These are phyloP conservation scores for Starmerella kuoi DNA, from an alignment of 805 yeast species.

Conservation along the genomic window DNA sequence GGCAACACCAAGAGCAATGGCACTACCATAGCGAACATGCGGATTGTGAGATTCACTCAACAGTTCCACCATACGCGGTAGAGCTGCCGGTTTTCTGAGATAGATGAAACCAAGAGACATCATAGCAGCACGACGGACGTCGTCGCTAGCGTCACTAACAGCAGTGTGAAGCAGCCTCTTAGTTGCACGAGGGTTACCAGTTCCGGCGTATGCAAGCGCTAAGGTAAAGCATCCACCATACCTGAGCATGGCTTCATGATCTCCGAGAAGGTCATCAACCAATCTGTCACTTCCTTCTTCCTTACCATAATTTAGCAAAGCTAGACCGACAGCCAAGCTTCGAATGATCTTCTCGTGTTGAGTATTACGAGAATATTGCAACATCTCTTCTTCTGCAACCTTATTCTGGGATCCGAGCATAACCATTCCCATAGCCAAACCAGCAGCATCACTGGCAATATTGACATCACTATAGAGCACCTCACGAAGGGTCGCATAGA, in stretches of 20 bases:
- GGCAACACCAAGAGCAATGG: slow-evolving; percentile 90
- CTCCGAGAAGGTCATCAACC: slow-evolving; percentile 53
- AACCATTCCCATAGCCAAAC: slow-evolving; percentile 87
- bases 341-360: slow-evolving; percentile 92
- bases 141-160: slow-evolving; percentile 91
- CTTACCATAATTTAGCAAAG: slow-evolving; percentile 72
- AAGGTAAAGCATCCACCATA: slow-evolving; percentile 93
- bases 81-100: slow-evolving; percentile 80
- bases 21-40: slow-evolving; percentile 96
- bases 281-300: slow-evolving; percentile 66
- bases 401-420: slow-evolving; percentile 84
- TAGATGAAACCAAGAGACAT: slow-evolving; percentile 82
- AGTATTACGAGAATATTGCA: slow-evolving; percentile 84
- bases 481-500: slow-evolving; percentile 71
- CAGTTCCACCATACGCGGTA: slow-evolving; percentile 88
- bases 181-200: slow-evolving; percentile 81
- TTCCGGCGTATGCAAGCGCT: slow-evolving; percentile 94
- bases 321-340: slow-evolving; percentile 83
- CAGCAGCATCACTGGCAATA: slow-evolving; percentile 91
- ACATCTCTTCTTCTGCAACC: slow-evolving; percentile 62
- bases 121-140: slow-evolving; percentile 93
- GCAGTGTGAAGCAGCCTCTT: slow-evolving; percentile 80
- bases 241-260: slow-evolving; percentile 73
- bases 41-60: slow-evolving; percentile 92
- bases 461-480: slow-evolving; percentile 85